Percentiles rank a stretch among this genome's conserved stretches.
Evolutionary conservation across 73 alveolate species (phyloP).

Genomic region (Urostyla sp.): DNA sequence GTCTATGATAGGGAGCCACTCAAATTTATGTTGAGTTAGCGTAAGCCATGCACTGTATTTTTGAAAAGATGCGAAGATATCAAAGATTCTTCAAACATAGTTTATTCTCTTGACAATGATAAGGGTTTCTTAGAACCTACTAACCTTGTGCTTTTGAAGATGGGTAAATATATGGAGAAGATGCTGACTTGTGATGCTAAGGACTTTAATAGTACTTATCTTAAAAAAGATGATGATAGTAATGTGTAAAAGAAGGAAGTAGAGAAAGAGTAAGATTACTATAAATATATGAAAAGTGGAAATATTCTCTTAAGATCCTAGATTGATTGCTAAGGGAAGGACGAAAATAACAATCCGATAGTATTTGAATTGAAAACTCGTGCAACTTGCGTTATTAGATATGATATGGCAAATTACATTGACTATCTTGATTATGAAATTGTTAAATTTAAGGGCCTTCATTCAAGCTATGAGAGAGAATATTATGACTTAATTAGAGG

Average conservation of each 20-base stretch:
- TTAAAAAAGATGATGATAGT: neutral
- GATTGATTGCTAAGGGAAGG: constrained; percentile 80
- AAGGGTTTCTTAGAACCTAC: constrained; percentile 77
- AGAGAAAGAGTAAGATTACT: constrained; percentile 68
- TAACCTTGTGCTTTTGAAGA: constrained; percentile 72
- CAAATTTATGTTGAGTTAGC: constrained; percentile 84
- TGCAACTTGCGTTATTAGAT: constrained; percentile 85
- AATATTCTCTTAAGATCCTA: constrained; percentile 85
- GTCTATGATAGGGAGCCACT: constrained; percentile 76
- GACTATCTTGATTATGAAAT: constrained; percentile 89
- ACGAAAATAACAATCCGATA: constrained; percentile 69
- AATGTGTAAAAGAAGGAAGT: neutral
- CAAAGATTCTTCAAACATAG: no score
- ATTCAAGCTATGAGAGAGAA: constrained; percentile 84
- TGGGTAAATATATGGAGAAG: constrained; percentile 87
- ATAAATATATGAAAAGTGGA: constrained; percentile 71
- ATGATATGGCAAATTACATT: constrained; percentile 80
- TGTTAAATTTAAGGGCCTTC: constrained; percentile 64
- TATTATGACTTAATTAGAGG: constrained; percentile 87
- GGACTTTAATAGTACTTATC: constrained; percentile 59
- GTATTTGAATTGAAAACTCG: constrained; percentile 91
- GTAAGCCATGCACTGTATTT: constrained; percentile 84
- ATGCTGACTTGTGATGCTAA: constrained; percentile 72
- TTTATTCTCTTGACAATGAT: constrained; percentile 86
- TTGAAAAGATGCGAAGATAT: constrained; percentile 65